A percentile compares a stretch with the other conserved stretches of the same genome.
These are phyloP conservation scores for Eucalyptus regnans DNA, from an alignment of 345 rosid species.

Conservation along the genomic window DNA sequence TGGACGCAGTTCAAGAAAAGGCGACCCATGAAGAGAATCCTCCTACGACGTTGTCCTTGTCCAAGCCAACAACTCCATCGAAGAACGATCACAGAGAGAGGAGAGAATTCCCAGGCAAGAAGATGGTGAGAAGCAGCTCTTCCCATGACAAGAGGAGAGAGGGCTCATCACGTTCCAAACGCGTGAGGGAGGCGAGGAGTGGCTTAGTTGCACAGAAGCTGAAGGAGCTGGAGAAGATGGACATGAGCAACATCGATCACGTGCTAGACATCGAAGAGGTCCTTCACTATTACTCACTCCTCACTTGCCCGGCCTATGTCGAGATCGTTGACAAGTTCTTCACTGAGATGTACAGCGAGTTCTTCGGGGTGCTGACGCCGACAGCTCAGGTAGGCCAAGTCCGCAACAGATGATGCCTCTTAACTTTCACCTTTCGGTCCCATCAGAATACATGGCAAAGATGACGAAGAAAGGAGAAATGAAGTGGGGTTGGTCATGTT, in stretches of 20 bases:
- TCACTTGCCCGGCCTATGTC: slow-evolving; percentile 55
- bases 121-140: neutral
- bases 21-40: neutral
- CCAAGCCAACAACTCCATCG: neutral
- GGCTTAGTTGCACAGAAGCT: slow-evolving; percentile 31
- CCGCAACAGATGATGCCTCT: neutral
- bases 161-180: slow-evolving; percentile 1
- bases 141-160: slow-evolving; percentile 1
- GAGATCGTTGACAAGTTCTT: slow-evolving; percentile 69
- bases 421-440: neutral
- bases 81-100: neutral
- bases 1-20: neutral
- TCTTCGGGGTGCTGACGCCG: neutral
- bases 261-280: slow-evolving; percentile 64
- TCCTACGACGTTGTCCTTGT: neutral
- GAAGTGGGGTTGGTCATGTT: neutral
- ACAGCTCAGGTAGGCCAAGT: neutral
- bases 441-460: neutral
- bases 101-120: neutral
- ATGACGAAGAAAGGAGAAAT: neutral
- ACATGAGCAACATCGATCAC: slow-evolving; percentile 42
- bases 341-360: slow-evolving; percentile 51
- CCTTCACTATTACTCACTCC: slow-evolving; percentile 63
- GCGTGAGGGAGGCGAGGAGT: slow-evolving; percentile 14
- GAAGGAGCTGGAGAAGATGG: slow-evolving; percentile 63